Base-by-base conservation (phyloP, 306 rosid species). In the Rosa persica region DNA sequence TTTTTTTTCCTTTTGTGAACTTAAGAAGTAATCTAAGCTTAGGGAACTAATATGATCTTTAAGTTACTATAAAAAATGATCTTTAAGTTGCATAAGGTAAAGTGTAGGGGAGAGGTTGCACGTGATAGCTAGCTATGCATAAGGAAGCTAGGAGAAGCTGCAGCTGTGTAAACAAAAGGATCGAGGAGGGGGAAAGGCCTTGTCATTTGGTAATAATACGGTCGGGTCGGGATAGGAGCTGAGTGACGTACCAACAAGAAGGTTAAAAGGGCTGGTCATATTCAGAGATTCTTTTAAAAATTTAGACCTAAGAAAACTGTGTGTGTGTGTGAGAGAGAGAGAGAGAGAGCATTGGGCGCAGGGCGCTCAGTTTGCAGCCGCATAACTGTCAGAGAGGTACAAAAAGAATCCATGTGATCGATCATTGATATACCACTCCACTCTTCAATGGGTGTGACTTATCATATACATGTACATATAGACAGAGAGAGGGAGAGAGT, bases 171-270 rank as follows among this genome's bases (percentile, higher is more conserved):
- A 1, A 8, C 19, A 81, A 25, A 77, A 46, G 22, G 0, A 30
- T 62, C 76, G 7, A 77, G 73, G 67, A 79, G 61, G 62, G 62
- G 70, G 22, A 72, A 77, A 60, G 71, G 81, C 27, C 54, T 86
- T 62, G 90, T 88, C 86, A 89, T 89, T 83, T 73, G 88, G 85
- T 70, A 86, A 87, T 84, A 84, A 87, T 75, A 79, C 52, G 82
- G 84, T 76, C 79, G 89, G 85, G 77, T 52, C 66, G 81, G 22
- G 69, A 16, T 15, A 12, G 39, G 20, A 27, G 42, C 68, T 30
- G 68, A 64, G 20, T 64, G 43, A 34, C 68, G 68, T 30, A 34
- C 43, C 42, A 64, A 30, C 20, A 30, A 64, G 43, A 64, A 34
- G 70, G 25, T 8, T 19, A 66, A 36, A 38, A 49, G 54, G 67